A percentile compares a stretch with the other conserved stretches of the same genome.
Conservation (phyloP, 2,329 filamentous ascomycete genomes). For the Penicillium nordicum region DNA sequence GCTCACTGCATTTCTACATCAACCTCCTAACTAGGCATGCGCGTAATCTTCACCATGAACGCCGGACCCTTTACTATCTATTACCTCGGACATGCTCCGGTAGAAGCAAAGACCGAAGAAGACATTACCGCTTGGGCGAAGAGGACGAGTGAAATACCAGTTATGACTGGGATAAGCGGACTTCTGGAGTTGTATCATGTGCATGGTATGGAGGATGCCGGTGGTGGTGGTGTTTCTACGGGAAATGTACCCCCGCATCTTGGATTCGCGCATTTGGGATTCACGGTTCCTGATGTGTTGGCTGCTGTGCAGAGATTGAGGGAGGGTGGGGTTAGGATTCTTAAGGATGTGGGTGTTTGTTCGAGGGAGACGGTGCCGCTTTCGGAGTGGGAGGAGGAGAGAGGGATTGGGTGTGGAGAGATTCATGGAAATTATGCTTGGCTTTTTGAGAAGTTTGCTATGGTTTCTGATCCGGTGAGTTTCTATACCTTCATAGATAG, state of each 20-base stretch:
- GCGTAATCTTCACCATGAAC: constrained; percentile 40
- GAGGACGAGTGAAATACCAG: constrained; percentile 24
- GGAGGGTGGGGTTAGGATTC: constrained; percentile 28
- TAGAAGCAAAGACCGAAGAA: constrained; percentile 21
- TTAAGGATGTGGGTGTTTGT: constrained; percentile 36
- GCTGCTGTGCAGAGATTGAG: constrained; percentile 30
- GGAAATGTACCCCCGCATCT: constrained; percentile 36
- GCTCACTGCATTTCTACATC: constrained; percentile 39
- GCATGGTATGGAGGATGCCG: constrained; percentile 31
- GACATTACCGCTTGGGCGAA: constrained; percentile 30
- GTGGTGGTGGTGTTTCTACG: constrained; percentile 19
- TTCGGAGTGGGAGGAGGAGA: constrained; percentile 34
- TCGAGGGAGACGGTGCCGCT: constrained; percentile 31
- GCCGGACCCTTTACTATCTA: constrained; percentile 41
- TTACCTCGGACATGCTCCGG: constrained; percentile 39
- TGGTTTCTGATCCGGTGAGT: constrained; percentile 41
- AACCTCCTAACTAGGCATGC: constrained; percentile 37
- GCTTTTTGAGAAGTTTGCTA: constrained; percentile 38
- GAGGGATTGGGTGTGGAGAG: constrained; percentile 32
- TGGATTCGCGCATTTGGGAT: constrained; percentile 40
- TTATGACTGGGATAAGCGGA: constrained; percentile 32
- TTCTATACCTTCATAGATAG: neutral
- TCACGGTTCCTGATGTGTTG: constrained; percentile 38
- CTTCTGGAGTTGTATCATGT: constrained; percentile 39
- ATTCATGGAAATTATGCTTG: constrained; percentile 35